Evolutionary conservation across 805 yeast genomes (phyloP), one percentile per base, ranked within the genome.

Genomic region (Saccharomycopsis malanga): DNA sequence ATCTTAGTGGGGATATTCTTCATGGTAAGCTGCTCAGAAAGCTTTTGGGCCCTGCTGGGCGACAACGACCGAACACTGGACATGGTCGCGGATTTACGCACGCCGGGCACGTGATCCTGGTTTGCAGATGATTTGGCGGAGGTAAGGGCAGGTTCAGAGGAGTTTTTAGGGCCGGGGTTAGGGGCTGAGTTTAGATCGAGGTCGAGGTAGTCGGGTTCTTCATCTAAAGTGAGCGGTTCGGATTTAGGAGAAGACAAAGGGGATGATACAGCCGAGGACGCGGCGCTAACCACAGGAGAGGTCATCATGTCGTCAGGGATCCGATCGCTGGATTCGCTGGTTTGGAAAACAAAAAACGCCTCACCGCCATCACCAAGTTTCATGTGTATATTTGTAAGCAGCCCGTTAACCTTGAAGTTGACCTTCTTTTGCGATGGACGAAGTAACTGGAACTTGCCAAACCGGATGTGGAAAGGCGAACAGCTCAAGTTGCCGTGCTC

Each of bases 351-450:
- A 60, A 93, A 93, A 61, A 88, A 88, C 0, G 98, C 98, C 64
- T 93, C 98, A 12, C 98, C 98, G 5, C 94, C 96, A 52, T 93
- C 98, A 14, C 96, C 95, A 39, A 93, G 69, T 63, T 93, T 93
- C 98, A 93, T 93, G 6, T 96, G 96, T 41, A 91, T 68, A 56
- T 86, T 81, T 0, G 94, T 83, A 39, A 79, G 72, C 50, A 74
- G 74, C 32, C 83, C 97, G 65, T 93, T 93, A 34, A 93, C 94
- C 36, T 78, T 74, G 54, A 93, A 81, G 48, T 84, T 94, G 45
- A 91, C 95, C 61, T 87, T 89, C 70, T 91, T 93, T 63, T 93
- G 96, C 17, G 95, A 85, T 12, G 98, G 98, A 59, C 95, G 79
- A 50, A 93, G 70, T 54, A 93, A 73, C 57, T 89, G 94, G 64